Evolutionary conservation across 345 rosid species (phyloP), one percentile per base, ranked within the genome.

Genomic region (Pugionium dolabratum): DNA sequence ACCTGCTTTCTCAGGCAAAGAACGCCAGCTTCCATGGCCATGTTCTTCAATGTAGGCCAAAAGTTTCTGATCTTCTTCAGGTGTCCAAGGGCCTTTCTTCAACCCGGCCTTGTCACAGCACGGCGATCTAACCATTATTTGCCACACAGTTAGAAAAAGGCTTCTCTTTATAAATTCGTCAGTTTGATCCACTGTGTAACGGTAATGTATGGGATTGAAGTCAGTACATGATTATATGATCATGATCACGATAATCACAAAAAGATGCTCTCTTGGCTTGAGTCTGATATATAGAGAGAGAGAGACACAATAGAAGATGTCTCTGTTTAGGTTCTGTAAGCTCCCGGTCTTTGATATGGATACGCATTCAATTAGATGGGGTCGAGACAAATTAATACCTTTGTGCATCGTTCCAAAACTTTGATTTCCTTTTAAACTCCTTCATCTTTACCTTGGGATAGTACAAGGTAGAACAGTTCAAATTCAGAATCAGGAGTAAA

Each of bases 11-110:
- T 78, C 71, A 1, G 97, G 97, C 73, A 91, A 75, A 60, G 90
- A 81, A 29, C 96, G 91, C 97, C 96, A 91, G 79, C 97, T 88
- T 65, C 97, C 97, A 76, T 89, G 94, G 54, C 97, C 96, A 62
- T 88, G 87, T 67, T 91, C 94, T 74, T 91, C 94, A 41, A 91
- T 85, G 75, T 81, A 88, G 60, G 90, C 97, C 51, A 91, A 71
- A 74, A 91, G 97, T 63, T 91, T 91, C 69, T 88, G 94, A 75
- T 91, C 97, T 67, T 88, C 18, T 18, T 18, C 18, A 18, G 18
- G 18, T 18, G 18, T 18, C 18, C 18, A 18, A 18, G 18, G 18
- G 96, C 97, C 97, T 86, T 86, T 91, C 87, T 91, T 91, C 70
- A 91, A 70, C 1, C 96, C 97, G 1, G 80, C 85, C 75, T 91